Evolutionary conservation across 805 yeast species (phyloP).

Genomic region (Candida incommunis): DNA sequence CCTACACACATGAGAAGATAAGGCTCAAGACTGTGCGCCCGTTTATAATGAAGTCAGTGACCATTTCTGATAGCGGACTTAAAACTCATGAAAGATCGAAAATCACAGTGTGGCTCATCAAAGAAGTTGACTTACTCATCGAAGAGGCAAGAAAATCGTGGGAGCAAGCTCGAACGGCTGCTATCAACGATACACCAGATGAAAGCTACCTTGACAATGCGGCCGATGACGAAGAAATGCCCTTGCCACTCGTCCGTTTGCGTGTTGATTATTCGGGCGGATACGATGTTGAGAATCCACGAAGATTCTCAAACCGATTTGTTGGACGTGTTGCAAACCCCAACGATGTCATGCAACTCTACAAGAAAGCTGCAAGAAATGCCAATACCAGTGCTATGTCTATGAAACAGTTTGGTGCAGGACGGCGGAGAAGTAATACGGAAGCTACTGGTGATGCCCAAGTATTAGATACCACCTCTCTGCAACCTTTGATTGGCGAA

Average conservation of each 20-base stretch:
- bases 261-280: conserved; percentile 85
- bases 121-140: conserved; percentile 56
- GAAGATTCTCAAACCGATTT: conserved; percentile 79
- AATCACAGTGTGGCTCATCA: conserved; percentile 43
- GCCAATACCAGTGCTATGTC: conserved; percentile 9
- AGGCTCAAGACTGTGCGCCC: conserved; percentile 66
- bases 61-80: conserved; percentile 41
- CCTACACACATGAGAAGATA: conserved; percentile 35
- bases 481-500: conserved; percentile 49
- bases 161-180: conserved; percentile 15
- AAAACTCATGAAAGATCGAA: conserved; percentile 43
- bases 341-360: conserved; percentile 69
- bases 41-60: conserved; percentile 56
- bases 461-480: conserved; percentile 31
- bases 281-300: conserved; percentile 80
- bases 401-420: conserved; percentile 2
- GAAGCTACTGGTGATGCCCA: conserved; percentile 4
- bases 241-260: conserved; percentile 69
- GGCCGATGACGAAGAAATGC: conserved; percentile 27
- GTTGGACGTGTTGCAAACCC: conserved; percentile 85
- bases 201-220: conserved; percentile 11
- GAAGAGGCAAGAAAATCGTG: conserved; percentile 40
- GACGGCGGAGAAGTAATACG: conserved; percentile 6
- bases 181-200: conserved; percentile 11
- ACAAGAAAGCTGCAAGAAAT: conserved; percentile 23